Base-by-base conservation (phyloP, 768 basidiomycete species). In the Glaciozyma antarctica region DNA sequence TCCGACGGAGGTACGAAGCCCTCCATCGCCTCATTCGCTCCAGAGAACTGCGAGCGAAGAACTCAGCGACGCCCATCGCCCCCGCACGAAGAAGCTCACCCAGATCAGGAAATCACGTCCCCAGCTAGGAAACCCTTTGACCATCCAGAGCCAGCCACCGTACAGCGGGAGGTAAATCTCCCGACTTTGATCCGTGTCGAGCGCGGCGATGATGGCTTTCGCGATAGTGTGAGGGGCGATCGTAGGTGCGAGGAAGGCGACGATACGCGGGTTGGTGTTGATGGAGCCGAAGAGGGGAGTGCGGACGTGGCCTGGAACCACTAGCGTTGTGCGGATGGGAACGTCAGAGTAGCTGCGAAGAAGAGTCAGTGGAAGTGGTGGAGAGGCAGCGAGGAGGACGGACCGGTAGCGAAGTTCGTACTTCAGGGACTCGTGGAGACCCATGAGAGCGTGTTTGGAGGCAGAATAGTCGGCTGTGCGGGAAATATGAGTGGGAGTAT, bases 391-490 rank as follows among this genome's bases (percentile, higher is more conserved):
- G 26, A 16, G 19, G 22, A n/a, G 15, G 24, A 26, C 57, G 17
- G 13, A 66, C 64, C 24, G 47, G 85, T 84, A 75, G 10, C 91
- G 87, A 26, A 97, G 83, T 75, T 98, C 94, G 71, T 85, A 87
- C 60, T 90, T 82, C 61, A 98, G 81, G 19, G 87, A 86, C 69
- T 91, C 87, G 68, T 93, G 84, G 44, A 97, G 76, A 41, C 82
- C 82, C 17, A 88, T 78, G 34, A 88, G 74, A 21, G 93, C 93
- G 21, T 90, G 88, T 78, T 98, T 97, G 32, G 90, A 90, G 10
- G 90, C 90, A 75, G 81, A 81, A 75, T 97, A 98, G 77, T 94
- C 93, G 72, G 86, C 90, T 91, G 65, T 52, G 13, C 41, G 6
- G 32, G 52, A 71, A 45, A 32, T 43, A 63, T 26, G 53, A 34